These are phyloP conservation scores for Serpula lacrymans DNA, from an alignment of 768 basidiomycete species.

Conservation along the genomic window DNA sequence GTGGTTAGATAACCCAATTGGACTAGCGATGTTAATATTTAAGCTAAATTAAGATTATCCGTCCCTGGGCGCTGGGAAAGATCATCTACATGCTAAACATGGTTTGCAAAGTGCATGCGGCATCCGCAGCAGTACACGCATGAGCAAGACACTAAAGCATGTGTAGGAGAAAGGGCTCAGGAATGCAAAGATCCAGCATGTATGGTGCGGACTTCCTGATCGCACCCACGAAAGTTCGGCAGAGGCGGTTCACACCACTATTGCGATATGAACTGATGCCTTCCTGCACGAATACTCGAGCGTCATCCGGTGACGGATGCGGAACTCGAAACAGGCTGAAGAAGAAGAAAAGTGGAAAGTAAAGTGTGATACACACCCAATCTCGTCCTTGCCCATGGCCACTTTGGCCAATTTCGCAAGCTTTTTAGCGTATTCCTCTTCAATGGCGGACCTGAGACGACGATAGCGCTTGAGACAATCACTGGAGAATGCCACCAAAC, in stretches of 20 bases:
- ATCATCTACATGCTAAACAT: no score
- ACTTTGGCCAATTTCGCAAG: slow-evolving; percentile 75
- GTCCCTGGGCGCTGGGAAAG: no score
- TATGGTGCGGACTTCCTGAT: not conserved
- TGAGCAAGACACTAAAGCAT: no score
- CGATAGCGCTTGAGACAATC: no score
- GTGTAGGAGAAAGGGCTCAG: no score
- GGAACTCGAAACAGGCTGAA: not conserved
- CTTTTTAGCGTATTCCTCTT: slow-evolving; percentile 93
- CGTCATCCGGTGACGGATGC: slow-evolving; percentile 3
- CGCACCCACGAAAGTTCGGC: not conserved
- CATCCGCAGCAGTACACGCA: no score
- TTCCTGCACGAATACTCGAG: no score
- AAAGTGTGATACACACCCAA: slow-evolving; percentile 61
- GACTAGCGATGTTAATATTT: no score
- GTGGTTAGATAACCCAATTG: no score
- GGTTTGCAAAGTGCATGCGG: no score
- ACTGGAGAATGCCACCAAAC: not conserved
- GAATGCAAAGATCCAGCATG: not conserved
- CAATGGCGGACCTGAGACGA: slow-evolving; percentile 81
- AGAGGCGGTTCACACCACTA: not conserved
- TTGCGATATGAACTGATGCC: no score
- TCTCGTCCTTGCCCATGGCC: slow-evolving; percentile 83
- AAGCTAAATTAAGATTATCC: no score
- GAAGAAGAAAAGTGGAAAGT: not conserved